phyloP scores from a whole-genome alignment of 2,329 filamentous ascomycete genomes.

The Teratosphaeriaceae sp. region DNA sequence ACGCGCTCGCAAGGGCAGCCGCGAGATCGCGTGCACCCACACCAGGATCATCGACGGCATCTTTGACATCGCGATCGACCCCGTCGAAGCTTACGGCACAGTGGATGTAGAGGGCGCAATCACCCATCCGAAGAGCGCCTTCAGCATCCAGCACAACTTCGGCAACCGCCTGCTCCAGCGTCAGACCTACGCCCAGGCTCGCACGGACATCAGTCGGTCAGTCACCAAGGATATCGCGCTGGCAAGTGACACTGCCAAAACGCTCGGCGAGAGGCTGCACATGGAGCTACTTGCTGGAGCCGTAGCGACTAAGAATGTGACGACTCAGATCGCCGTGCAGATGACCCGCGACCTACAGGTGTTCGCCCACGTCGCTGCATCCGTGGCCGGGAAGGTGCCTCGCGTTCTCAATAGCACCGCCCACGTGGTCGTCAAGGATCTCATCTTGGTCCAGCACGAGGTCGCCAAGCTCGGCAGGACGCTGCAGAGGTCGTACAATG shows the following conservation, averaged over 20 bases:
- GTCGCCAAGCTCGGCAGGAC: constrained; percentile 1
- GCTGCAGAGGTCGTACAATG: not conserved
- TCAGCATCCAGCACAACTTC: constrained; percentile 22
- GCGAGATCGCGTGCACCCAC: constrained; percentile 14
- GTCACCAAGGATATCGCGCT: constrained; percentile 23
- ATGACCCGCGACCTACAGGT: constrained; percentile 20
- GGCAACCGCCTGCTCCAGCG: constrained; percentile 19
- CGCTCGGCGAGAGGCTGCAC: constrained; percentile 16
- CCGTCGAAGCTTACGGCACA: constrained; percentile 19
- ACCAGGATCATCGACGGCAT: constrained; percentile 25
- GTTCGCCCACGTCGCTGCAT: constrained; percentile 17
- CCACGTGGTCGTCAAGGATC: constrained; percentile 3
- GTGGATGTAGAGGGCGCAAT: constrained; percentile 19
- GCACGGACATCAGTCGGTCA: constrained; percentile 21
- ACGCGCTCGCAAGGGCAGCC: constrained; percentile 3
- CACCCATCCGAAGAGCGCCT: constrained; percentile 13
- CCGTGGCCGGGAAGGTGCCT: constrained; percentile 6
- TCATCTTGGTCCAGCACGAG: constrained; percentile 2
- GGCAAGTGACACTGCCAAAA: constrained; percentile 16
- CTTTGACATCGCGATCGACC: constrained; percentile 20
- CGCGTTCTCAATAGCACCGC: constrained; percentile 2
- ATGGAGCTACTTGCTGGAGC: constrained; percentile 18
- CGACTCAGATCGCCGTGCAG: constrained; percentile 19
- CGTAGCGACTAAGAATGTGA: constrained; percentile 24
- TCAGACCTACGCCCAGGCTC: constrained; percentile 20